These are phyloP conservation scores for Pseudogymnoascus sp. DNA, from an alignment of 2,329 filamentous ascomycete genomes.

Conservation along the genomic window DNA sequence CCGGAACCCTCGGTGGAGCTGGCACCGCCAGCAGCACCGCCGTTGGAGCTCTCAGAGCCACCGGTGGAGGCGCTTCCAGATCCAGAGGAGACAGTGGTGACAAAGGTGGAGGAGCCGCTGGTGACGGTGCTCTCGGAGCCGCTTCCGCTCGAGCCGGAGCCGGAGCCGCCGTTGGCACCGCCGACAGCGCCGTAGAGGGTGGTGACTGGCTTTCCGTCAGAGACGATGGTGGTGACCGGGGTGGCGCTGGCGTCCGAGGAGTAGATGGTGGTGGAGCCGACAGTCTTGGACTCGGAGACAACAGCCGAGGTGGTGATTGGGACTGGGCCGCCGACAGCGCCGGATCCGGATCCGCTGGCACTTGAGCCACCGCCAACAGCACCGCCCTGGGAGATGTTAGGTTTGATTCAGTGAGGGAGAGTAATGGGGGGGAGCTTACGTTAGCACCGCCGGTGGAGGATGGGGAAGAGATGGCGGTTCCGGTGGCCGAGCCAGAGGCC, in stretches of 20 bases:
- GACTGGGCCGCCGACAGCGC: background rate
- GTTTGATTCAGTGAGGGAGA: background rate
- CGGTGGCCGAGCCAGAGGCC: background rate
- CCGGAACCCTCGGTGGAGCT: constrained; percentile 12
- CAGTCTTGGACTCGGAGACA: constrained; percentile 7
- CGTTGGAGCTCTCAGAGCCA: background rate
- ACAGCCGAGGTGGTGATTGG: constrained; percentile 5
- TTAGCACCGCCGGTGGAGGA: background rate
- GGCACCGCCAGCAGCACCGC: constrained; percentile 12
- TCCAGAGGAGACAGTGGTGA: constrained; percentile 16
- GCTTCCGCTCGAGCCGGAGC: too few relatives aligned
- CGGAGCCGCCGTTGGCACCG: background rate
- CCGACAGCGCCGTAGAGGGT: background rate
- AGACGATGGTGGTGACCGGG: background rate
- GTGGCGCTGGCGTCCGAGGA: background rate
- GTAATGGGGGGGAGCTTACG: background rate
- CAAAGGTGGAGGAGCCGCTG: constrained; percentile 19
- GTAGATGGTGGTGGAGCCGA: constrained; percentile 12
- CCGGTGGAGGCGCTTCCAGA: constrained; percentile 2
- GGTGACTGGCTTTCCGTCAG: background rate
- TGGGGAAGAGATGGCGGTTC: background rate
- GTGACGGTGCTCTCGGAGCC: constrained; percentile 17
- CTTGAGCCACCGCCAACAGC: background rate
- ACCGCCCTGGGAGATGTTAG: background rate
- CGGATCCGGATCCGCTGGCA: background rate